A percentile compares a stretch with the other conserved stretches of the same genome.
phyloP scores from a whole-genome alignment of 345 rosid genomes.

The Corchorus capsularis region DNA sequence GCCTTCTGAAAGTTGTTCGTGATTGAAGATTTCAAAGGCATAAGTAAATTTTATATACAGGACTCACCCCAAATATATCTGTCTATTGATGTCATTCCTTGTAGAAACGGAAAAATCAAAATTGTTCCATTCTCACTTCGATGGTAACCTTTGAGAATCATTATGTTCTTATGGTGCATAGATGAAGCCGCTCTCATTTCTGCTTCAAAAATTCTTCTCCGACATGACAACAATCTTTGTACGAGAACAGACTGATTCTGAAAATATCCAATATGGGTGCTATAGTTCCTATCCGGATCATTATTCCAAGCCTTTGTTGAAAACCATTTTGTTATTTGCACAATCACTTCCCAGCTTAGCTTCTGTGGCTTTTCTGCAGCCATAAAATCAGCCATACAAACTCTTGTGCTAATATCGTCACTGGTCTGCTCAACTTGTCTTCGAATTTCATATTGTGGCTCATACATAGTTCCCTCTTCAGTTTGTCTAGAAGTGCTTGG shows the following conservation, averaged over 20 bases:
- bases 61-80: slow-evolving; percentile 32
- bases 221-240: slow-evolving; percentile 21
- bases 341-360: slow-evolving; percentile 37
- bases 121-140: slow-evolving; percentile 24
- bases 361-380: slow-evolving; percentile 26
- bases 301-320: slow-evolving; percentile 18
- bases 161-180: slow-evolving; percentile 35
- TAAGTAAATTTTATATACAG: neutral
- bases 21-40: neutral
- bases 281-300: slow-evolving; percentile 13
- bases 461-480: neutral
- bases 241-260: slow-evolving; percentile 24
- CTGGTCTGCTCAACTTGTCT: neutral
- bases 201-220: slow-evolving; percentile 29
- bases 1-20: neutral
- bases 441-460: slow-evolving; percentile 4
- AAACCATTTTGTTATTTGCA: slow-evolving; percentile 33
- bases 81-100: slow-evolving; percentile 28
- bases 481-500: slow-evolving; percentile 5
- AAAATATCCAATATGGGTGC: slow-evolving; percentile 24
- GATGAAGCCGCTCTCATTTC: slow-evolving; percentile 38
- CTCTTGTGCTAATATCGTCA: neutral
- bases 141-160: slow-evolving; percentile 32
- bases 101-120: slow-evolving; percentile 29
- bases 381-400: neutral